Evolutionary conservation across 164 flowering plant genomes (phyloP).

Genomic region (Tetracentron sinense): DNA sequence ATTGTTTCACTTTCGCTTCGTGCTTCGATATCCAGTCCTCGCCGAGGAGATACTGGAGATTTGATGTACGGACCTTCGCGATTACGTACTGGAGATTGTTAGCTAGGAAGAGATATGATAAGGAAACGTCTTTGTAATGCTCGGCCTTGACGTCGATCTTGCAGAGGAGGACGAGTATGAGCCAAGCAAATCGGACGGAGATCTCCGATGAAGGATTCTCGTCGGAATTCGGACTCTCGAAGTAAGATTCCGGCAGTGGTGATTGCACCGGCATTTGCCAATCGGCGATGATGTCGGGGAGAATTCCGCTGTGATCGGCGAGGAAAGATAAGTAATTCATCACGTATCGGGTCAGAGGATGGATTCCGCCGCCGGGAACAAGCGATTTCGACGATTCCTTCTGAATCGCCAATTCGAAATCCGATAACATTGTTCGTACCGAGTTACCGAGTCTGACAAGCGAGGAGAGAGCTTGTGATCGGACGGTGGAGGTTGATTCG

Average conservation of each 20-base stretch:
- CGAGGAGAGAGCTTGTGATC: constrained; percentile 4
- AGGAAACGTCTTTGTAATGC: constrained; percentile 5
- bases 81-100: constrained; percentile 48
- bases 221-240: neutral
- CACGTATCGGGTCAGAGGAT: constrained; percentile 1
- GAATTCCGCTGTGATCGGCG: constrained; percentile 6
- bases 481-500: constrained; percentile 13
- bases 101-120: constrained; percentile 14
- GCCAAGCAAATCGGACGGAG: constrained; percentile 3
- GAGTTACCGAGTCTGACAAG: constrained; percentile 8
- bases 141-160: constrained; percentile 51
- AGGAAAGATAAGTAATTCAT: constrained; percentile 5
- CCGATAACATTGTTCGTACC: neutral
- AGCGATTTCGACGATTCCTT: constrained; percentile 9
- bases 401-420: constrained; percentile 9
- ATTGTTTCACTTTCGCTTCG: neutral
- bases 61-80: neutral
- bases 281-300: constrained; percentile 6
- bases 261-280: neutral
- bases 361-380: constrained; percentile 7
- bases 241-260: constrained; percentile 9
- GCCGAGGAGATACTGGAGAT: constrained; percentile 6
- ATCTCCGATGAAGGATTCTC: neutral
- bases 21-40: constrained; percentile 3
- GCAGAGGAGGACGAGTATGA: constrained; percentile 21